A percentile compares a stretch with the other conserved stretches of the same genome.
These are phyloP conservation scores for Endotrypanum monterogeii DNA, from an alignment of 208 protist genomes.

Conservation along the genomic window DNA sequence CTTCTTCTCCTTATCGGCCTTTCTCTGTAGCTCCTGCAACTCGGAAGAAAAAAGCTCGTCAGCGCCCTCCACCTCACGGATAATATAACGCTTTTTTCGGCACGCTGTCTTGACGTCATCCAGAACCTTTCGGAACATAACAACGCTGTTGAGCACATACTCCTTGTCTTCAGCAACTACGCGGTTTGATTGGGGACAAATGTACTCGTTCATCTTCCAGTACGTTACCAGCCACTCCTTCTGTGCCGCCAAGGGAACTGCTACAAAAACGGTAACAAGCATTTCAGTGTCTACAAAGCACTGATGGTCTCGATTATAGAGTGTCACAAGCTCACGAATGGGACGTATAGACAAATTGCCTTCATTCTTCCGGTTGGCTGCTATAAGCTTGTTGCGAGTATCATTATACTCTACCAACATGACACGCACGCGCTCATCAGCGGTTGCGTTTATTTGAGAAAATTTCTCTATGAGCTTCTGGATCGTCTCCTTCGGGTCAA, in stretches of 20 bases:
- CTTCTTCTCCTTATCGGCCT: conserved; percentile 84
- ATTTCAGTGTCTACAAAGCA: conserved; percentile 86
- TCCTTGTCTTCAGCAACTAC: conserved; percentile 90
- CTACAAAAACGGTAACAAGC: conserved; percentile 87
- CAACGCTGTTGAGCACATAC: conserved; percentile 88
- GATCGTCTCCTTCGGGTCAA: conserved; percentile 85
- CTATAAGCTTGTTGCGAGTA: conserved; percentile 73
- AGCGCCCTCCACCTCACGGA: conserved; percentile 75
- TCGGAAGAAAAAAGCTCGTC: conserved; percentile 71
- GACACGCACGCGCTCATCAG: conserved; percentile 81
- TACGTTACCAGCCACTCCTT: conserved; percentile 85
- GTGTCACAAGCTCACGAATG: conserved; percentile 76
- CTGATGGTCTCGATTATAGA: conserved; percentile 67
- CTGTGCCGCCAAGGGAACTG: conserved; percentile 60
- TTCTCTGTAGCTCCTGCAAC: conserved; percentile 67
- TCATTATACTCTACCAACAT: conserved; percentile 88
- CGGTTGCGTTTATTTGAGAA: conserved; percentile 55
- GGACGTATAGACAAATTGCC: conserved; percentile 85
- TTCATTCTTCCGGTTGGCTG: conserved; percentile 64
- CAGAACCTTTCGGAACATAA: conserved; percentile 84
- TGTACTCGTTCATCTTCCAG: conserved; percentile 84
- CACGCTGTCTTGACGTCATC: conserved; percentile 85
- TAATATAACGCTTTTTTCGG: conserved; percentile 75
- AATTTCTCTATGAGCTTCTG: conserved; percentile 78
- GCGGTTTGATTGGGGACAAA: conserved; percentile 82